Percentiles rank a stretch among this genome's conserved stretches.
phyloP scores from a whole-genome alignment of 2,329 filamentous ascomycete genomes.

The Diplodia seriata region DNA sequence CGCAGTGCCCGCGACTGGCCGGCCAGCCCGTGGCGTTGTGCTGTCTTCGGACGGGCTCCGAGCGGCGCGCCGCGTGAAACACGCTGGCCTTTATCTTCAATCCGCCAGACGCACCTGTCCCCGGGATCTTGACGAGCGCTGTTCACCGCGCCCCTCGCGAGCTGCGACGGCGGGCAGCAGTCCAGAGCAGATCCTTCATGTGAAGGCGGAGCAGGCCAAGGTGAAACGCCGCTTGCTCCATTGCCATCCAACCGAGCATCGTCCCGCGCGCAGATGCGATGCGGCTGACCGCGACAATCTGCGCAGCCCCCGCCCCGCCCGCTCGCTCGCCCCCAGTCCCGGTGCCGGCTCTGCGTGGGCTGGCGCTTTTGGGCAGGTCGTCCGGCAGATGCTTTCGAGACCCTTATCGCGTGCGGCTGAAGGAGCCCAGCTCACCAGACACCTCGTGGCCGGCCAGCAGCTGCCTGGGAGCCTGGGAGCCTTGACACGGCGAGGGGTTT shows the following conservation, averaged over 20 bases:
- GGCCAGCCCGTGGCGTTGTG: background rate
- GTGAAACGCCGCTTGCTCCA: slow-evolving; percentile 26
- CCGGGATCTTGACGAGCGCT: slow-evolving; percentile 1
- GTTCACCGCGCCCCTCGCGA: slow-evolving; percentile 8
- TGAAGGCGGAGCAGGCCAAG: slow-evolving; percentile 14
- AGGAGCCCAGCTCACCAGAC: background rate
- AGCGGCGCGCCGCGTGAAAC: slow-evolving; percentile 20
- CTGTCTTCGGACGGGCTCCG: background rate
- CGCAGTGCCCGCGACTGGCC: background rate
- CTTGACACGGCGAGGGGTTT: background rate
- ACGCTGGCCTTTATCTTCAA: slow-evolving; percentile 19
- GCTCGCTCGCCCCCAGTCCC: background rate
- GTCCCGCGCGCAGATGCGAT: slow-evolving; percentile 6
- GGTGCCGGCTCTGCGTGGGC: background rate
- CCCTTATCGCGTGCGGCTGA: slow-evolving; percentile 30
- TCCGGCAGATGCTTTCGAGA: slow-evolving; percentile 5
- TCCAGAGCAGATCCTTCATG: slow-evolving; percentile 16
- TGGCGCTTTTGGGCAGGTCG: slow-evolving; percentile 23
- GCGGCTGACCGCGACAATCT: slow-evolving; percentile 21
- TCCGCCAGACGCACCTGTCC: background rate
- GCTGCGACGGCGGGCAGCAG: slow-evolving; percentile 13
- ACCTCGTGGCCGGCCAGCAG: background rate
- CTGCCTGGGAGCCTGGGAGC: background rate
- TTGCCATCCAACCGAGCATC: slow-evolving; percentile 7
- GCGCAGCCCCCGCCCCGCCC: background rate